Conservation (phyloP, 2,329 filamentous ascomycete genomes). For the Fusarium poae region DNA sequence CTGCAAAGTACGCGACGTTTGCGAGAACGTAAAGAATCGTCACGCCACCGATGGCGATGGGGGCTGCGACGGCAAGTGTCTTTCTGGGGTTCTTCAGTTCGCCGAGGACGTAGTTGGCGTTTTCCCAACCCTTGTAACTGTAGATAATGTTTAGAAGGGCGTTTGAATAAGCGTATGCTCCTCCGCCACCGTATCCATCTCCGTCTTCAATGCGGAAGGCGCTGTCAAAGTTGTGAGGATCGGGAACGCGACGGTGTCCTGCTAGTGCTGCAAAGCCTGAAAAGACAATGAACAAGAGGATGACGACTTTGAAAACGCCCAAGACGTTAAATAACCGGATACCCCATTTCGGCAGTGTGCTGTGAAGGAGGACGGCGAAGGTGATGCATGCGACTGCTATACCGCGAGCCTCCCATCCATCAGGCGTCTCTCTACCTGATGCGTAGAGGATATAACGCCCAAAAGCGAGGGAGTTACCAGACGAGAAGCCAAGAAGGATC, state of each 20-base stretch:
- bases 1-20: conserved; percentile 75
- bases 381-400: conserved; percentile 68
- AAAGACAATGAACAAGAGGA: conserved; percentile 72
- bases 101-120: conserved; percentile 71
- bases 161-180: conserved; percentile 67
- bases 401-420: conserved; percentile 69
- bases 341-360: conserved; percentile 67
- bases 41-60: conserved; percentile 68
- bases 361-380: conserved; percentile 67
- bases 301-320: conserved; percentile 70
- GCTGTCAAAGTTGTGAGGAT: conserved; percentile 70
- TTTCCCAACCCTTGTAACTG: conserved; percentile 74
- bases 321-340: conserved; percentile 70
- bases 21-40: conserved; percentile 73
- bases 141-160: conserved; percentile 71
- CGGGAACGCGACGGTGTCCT: conserved; percentile 61
- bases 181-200: conserved; percentile 61
- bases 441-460: conserved; percentile 70
- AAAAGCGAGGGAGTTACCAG: conserved; percentile 70
- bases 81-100: conserved; percentile 68
- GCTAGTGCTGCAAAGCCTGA: conserved; percentile 69
- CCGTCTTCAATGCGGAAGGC: conserved; percentile 63
- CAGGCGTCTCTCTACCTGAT: conserved; percentile 59
- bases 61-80: conserved; percentile 68
- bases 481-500: conserved; percentile 71